Evolutionary conservation across 352 stramenopile genomes (phyloP).

Genomic region (Pythium rishiriense): DNA sequence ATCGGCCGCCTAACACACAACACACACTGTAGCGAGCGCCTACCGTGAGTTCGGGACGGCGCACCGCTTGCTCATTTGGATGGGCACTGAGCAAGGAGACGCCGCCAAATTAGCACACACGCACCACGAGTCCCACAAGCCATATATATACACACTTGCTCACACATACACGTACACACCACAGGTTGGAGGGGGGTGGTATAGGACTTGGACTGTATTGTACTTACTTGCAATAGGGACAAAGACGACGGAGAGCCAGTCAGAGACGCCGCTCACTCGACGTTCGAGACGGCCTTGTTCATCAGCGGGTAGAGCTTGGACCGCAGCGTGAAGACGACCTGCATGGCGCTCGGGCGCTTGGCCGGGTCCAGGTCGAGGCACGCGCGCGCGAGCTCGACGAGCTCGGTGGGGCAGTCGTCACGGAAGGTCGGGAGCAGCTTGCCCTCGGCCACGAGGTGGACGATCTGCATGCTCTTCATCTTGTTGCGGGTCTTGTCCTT

Average conservation of each 20-base stretch:
- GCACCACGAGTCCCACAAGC: neutral
- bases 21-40: too few relatives aligned
- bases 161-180: neutral
- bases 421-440: conserved; percentile 76
- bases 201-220: conserved; percentile 1
- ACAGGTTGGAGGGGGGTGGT: neutral
- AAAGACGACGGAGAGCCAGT: neutral
- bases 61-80: too few relatives aligned
- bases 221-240: conserved; percentile 10
- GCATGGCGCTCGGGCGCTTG: conserved; percentile 63
- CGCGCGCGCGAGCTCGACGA: conserved; percentile 55
- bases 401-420: conserved; percentile 52
- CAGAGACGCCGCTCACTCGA: conserved; percentile 7
- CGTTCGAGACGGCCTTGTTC: conserved; percentile 20
- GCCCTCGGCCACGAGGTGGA: conserved; percentile 77
- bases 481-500: conserved; percentile 50
- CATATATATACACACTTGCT: neutral
- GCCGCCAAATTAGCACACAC: neutral
- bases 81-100: too few relatives aligned
- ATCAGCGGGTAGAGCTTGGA: conserved; percentile 46
- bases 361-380: conserved; percentile 66
- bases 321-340: conserved; percentile 66
- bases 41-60: too few relatives aligned
- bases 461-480: conserved; percentile 83
- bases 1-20: neutral